phyloP scores from a whole-genome alignment of 441 rosid genomes.

The Erodium moschatum region DNA sequence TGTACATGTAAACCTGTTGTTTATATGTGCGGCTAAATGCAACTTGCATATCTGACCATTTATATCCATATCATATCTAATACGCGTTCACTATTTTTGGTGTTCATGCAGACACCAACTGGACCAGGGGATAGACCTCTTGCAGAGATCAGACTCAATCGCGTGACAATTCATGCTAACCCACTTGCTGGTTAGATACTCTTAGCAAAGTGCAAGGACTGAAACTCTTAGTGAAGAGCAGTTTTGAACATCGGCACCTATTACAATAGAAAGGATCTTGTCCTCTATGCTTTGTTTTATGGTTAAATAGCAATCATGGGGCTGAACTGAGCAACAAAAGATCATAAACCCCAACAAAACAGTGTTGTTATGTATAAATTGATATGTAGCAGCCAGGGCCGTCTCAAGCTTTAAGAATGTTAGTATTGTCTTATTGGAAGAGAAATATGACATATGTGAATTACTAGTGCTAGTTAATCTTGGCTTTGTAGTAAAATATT shows the following conservation, averaged over 20 bases:
- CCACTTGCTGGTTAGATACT: constrained; percentile 70
- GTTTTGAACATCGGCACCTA: too few species aligned
- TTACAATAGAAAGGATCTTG: background rate
- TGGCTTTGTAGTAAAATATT: too few species aligned
- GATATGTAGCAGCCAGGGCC: too few species aligned
- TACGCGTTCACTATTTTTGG: constrained; percentile 3
- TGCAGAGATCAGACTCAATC: constrained; percentile 88
- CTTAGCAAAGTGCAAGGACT: background rate
- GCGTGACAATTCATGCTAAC: constrained; percentile 85
- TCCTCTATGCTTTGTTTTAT: background rate
- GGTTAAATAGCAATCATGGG: background rate
- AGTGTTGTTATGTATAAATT: background rate
- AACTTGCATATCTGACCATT: too few species aligned
- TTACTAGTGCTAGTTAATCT: too few species aligned
- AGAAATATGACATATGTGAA: too few species aligned
- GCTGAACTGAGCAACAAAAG: background rate
- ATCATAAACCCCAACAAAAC: background rate
- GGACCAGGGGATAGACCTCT: constrained; percentile 85
- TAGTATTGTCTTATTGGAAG: too few species aligned
- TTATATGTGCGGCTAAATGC: too few species aligned
- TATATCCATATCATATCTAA: background rate
- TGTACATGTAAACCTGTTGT: too few species aligned
- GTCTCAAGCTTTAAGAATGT: too few species aligned
- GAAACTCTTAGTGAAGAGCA: too few species aligned
- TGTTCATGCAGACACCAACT: constrained; percentile 62